Evolutionary conservation across 208 protist species (phyloP).

Genomic region (Leishmania guyanensis): DNA sequence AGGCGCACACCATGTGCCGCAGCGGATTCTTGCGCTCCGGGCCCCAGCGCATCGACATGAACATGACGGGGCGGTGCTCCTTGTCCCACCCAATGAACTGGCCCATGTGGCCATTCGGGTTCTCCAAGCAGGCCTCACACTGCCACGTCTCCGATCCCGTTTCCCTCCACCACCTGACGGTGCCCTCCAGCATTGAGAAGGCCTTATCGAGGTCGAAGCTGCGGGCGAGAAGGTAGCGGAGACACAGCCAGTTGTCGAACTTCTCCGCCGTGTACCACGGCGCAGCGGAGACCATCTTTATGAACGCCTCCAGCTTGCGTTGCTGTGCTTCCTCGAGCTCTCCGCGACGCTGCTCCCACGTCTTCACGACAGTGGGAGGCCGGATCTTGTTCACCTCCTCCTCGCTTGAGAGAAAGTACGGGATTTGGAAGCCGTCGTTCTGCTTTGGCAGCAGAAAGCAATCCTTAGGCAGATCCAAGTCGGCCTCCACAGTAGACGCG

Average conservation of each 20-base stretch:
- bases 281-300: constrained; percentile 40
- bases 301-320: constrained; percentile 35
- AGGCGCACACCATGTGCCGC: constrained; percentile 63
- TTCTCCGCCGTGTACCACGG: constrained; percentile 62
- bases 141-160: constrained; percentile 51
- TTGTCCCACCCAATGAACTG: constrained; percentile 87
- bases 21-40: constrained; percentile 76
- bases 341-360: constrained; percentile 63
- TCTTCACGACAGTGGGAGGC: constrained; percentile 77
- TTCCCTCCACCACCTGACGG: constrained; percentile 71
- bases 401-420: constrained; percentile 68
- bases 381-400: constrained; percentile 62
- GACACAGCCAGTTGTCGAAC: constrained; percentile 63
- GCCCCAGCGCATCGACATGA: constrained; percentile 87
- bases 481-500: constrained; percentile 15
- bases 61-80: constrained; percentile 74
- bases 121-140: constrained; percentile 58
- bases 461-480: constrained; percentile 48
- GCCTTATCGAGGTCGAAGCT: constrained; percentile 70
- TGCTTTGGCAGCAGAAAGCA: constrained; percentile 74
- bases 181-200: constrained; percentile 66
- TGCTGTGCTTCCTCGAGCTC: constrained; percentile 57
- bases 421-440: constrained; percentile 81
- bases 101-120: constrained; percentile 78
- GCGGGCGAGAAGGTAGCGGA: constrained; percentile 77